Conservation (phyloP, 2,329 filamentous ascomycete genomes). For the Cytospora mali region DNA sequence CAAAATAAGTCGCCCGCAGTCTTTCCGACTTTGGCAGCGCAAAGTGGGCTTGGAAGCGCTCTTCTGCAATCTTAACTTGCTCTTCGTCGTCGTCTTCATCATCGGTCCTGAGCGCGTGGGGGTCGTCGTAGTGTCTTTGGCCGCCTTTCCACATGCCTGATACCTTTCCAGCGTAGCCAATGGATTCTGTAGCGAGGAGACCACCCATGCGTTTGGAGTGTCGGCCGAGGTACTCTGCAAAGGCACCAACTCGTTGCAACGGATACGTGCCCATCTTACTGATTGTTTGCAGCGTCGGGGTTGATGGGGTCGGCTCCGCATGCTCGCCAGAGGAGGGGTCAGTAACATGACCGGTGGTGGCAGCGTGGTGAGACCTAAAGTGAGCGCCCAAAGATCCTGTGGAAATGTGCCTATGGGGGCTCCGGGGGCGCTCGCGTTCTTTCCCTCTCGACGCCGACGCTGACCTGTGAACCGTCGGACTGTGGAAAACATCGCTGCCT, state of each 20-base stretch:
- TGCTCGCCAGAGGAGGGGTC: conserved; percentile 36
- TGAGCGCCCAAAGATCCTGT: conserved; percentile 5
- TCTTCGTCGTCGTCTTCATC: conserved; percentile 57
- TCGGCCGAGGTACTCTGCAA: conserved; percentile 80
- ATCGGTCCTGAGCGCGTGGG: conserved; percentile 53
- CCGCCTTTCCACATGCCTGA: conserved; percentile 96
- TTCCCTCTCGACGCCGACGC: conserved; percentile 41
- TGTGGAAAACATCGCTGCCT: conserved; percentile 85
- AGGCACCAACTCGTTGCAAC: conserved; percentile 77
- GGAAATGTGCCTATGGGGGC: conserved; percentile 9
- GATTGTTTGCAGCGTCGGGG: conserved; percentile 55
- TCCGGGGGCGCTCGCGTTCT: conserved; percentile 25
- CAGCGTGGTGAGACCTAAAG: conserved; percentile 36
- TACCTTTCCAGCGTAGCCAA: conserved; percentile 95
- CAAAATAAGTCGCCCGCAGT: conserved; percentile 87
- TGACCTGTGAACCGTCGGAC: conserved; percentile 67
- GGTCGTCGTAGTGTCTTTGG: conserved; percentile 80
- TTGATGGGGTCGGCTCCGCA: conserved; percentile 35
- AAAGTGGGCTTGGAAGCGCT: conserved; percentile 88
- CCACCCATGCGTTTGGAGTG: conserved; percentile 81
- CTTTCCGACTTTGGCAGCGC: conserved; percentile 82
- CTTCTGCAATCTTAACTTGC: conserved; percentile 60
- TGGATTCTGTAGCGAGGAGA: conserved; percentile 83
- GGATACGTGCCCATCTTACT: conserved; percentile 72
- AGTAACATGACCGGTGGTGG: conserved; percentile 44